Conservation (phyloP, 2,329 filamentous ascomycete species). For the Fusarium denticulatum region DNA sequence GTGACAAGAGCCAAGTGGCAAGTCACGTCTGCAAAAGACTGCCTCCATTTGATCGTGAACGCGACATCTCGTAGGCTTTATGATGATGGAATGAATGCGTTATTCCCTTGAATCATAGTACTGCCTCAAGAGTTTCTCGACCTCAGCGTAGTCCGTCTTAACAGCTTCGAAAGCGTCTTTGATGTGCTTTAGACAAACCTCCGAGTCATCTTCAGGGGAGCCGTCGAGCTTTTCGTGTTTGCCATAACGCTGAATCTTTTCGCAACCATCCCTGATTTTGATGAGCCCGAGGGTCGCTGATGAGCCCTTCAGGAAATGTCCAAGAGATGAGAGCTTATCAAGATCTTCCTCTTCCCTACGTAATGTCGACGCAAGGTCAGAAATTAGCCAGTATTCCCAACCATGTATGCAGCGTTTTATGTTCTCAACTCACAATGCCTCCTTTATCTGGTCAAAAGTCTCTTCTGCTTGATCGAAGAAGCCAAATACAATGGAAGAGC, state of each 20-base stretch:
- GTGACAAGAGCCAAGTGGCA: background rate
- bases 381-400: background rate
- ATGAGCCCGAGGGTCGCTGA: constrained; percentile 91
- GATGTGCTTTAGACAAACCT: constrained; percentile 76
- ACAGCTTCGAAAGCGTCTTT: constrained; percentile 74
- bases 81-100: constrained; percentile 1
- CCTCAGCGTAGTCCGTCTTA: constrained; percentile 80
- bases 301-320: constrained; percentile 97
- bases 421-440: constrained; percentile 74
- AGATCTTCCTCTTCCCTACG: constrained; percentile 74
- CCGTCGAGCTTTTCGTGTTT: constrained; percentile 84
- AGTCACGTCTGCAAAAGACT: constrained; percentile 11
- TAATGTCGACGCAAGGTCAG: background rate
- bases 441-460: constrained; percentile 88
- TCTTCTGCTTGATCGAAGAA: constrained; percentile 92
- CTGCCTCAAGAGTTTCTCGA: constrained; percentile 73
- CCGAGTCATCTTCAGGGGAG: constrained; percentile 70
- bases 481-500: constrained; percentile 84
- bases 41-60: background rate
- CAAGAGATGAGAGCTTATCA: constrained; percentile 79
- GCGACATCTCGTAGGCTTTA: constrained; percentile 10
- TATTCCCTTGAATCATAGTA: constrained; percentile 63
- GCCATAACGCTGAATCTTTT: constrained; percentile 95
- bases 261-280: constrained; percentile 92
- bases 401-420: background rate